These are phyloP conservation scores for Ganoderma lingzhi DNA, from an alignment of 1,284 basidiomycete species.

Conservation along the genomic window DNA sequence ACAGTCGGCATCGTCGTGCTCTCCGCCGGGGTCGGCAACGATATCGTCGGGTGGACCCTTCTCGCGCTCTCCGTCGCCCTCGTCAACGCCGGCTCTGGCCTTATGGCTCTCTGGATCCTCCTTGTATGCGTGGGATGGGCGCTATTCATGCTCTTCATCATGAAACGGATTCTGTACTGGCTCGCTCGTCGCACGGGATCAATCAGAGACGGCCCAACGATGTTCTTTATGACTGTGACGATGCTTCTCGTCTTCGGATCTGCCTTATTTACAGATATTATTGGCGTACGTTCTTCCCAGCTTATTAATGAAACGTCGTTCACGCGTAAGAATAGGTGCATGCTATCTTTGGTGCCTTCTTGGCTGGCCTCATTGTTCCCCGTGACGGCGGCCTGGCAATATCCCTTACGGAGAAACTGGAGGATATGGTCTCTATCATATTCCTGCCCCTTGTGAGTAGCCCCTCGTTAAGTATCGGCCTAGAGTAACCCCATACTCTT, in stretches of 20 bases:
- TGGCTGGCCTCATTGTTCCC: conserved; percentile 71
- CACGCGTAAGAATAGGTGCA: conserved; percentile 55
- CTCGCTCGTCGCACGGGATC: conserved; percentile 83
- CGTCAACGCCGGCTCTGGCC: conserved; percentile 82
- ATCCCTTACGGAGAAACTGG: conserved; percentile 70
- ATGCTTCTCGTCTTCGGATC: conserved; percentile 69
- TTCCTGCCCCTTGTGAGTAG: conserved; percentile 67
- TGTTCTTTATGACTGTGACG: conserved; percentile 71
- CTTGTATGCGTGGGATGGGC: conserved; percentile 85
- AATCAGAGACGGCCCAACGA: conserved; percentile 76
- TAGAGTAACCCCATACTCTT: not conserved
- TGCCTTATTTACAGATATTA: conserved; percentile 81
- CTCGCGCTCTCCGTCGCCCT: conserved; percentile 90
- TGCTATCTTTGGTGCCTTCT: conserved; percentile 84
- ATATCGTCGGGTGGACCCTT: conserved; percentile 80
- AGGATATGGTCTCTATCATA: conserved; percentile 65
- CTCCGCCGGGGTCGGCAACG: conserved; percentile 94
- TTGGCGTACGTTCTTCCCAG: conserved; percentile 61
- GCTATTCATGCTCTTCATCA: conserved; percentile 79
- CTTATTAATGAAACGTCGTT: not conserved
- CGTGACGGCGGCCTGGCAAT: conserved; percentile 72
- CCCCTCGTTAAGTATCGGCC: conserved; percentile 12
- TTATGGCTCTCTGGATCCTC: conserved; percentile 86
- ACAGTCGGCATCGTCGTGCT: conserved; percentile 94
- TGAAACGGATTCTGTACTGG: conserved; percentile 71